Conservation (phyloP, 306 rosid species). For the Acacia acuminata region DNA sequence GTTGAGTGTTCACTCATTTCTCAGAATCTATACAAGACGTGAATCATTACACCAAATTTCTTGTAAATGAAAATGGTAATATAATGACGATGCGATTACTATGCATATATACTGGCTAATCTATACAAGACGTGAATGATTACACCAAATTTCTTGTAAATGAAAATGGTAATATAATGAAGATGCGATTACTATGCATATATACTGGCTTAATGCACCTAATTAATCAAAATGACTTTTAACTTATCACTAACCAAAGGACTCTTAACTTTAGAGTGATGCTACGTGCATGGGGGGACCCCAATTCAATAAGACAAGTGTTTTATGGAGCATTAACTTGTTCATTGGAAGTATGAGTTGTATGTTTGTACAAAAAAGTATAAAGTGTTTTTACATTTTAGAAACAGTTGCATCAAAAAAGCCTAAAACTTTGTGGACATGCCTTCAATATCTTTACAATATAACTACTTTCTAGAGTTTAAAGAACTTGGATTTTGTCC, state of each 20-base stretch:
- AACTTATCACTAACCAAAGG: neutral
- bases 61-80: too few species aligned
- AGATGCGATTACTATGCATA: too few species aligned
- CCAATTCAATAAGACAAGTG: slow-evolving; percentile 26
- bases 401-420: slow-evolving; percentile 46
- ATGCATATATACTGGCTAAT: neutral
- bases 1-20: too few species aligned
- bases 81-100: too few species aligned
- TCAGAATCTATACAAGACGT: too few species aligned
- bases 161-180: too few species aligned
- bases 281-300: slow-evolving; percentile 3
- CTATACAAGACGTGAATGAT: too few species aligned
- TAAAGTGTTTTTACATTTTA: neutral
- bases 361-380: slow-evolving; percentile 15
- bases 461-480: neutral
- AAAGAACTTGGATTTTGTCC: slow-evolving; percentile 14
- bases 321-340: slow-evolving; percentile 55
- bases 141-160: too few species aligned
- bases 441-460: slow-evolving; percentile 34
- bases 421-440: slow-evolving; percentile 50
- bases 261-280: slow-evolving; percentile 1
- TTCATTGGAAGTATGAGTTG: slow-evolving; percentile 35
- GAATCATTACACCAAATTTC: too few species aligned
- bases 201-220: neutral
- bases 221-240: neutral